These are phyloP conservation scores for Alternaria gansuensis DNA, from an alignment of 2,329 filamentous ascomycete genomes.

Conservation along the genomic window DNA sequence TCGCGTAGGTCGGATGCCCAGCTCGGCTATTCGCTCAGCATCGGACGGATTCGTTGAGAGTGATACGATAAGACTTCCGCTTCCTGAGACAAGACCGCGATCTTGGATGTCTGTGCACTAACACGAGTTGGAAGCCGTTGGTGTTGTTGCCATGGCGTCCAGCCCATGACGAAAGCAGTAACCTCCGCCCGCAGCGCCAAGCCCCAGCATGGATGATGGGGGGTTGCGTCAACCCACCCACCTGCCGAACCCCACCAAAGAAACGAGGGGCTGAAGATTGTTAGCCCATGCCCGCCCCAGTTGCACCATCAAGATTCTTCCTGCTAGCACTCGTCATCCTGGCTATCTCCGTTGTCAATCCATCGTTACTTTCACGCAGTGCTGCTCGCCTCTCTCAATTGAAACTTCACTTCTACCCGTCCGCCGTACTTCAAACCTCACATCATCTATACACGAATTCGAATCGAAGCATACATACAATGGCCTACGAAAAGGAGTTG, in stretches of 20 bases:
- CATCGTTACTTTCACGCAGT: slow-evolving; percentile 43
- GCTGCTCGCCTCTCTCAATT: slow-evolving; percentile 42
- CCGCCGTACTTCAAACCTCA: slow-evolving; percentile 30
- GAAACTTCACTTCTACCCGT: slow-evolving; percentile 43
- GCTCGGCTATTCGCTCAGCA: background rate
- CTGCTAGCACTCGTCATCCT: slow-evolving; percentile 46
- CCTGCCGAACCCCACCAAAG: slow-evolving; percentile 27
- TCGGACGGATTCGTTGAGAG: background rate
- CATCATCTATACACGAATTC: slow-evolving; percentile 18
- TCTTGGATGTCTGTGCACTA: slow-evolving; percentile 5
- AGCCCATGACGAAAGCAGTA: slow-evolving; percentile 25
- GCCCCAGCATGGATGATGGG: slow-evolving; percentile 1
- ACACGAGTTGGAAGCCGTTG: slow-evolving; percentile 12
- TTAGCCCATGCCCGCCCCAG: slow-evolving; percentile 36
- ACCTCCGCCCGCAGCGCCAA: slow-evolving; percentile 34
- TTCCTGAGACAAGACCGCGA: background rate
- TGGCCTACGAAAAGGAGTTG: slow-evolving; percentile 77
- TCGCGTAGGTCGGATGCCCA: background rate
- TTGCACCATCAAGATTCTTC: slow-evolving; percentile 43
- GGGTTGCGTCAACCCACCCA: slow-evolving; percentile 23
- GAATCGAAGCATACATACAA: slow-evolving; percentile 40
- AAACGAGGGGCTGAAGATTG: slow-evolving; percentile 27
- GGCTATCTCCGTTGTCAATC: slow-evolving; percentile 43
- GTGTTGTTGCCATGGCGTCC: slow-evolving; percentile 33
- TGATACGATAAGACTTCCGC: background rate